Percentiles rank a stretch among this genome's conserved stretches.
Conservation (phyloP, 257 asterid genomes). For the Solanum chaucha region DNA sequence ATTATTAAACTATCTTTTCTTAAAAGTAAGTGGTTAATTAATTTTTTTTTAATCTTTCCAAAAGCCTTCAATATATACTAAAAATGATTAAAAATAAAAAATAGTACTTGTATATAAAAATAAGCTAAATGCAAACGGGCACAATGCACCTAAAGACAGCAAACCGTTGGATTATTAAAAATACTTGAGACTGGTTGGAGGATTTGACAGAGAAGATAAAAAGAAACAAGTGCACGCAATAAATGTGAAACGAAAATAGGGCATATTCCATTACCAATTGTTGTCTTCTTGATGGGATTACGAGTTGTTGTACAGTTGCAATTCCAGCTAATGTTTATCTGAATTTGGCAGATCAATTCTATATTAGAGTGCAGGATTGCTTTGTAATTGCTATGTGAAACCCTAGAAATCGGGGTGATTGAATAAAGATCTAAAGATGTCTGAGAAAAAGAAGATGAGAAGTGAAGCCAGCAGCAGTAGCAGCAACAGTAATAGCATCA, state of each 20-base stretch:
- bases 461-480: conserved; percentile 85
- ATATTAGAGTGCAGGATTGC: not conserved
- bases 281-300: not conserved
- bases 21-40: too few species aligned
- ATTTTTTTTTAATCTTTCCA: too few species aligned
- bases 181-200: not conserved
- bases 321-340: not conserved
- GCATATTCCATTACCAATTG: not conserved
- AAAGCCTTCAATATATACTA: too few species aligned
- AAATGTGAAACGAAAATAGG: not conserved
- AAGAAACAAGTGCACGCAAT: not conserved
- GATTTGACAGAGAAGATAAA: not conserved
- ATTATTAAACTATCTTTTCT: too few species aligned
- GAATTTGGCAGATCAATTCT: not conserved
- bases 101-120: too few species aligned
- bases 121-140: too few species aligned
- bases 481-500: conserved; percentile 9
- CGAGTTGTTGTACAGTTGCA: not conserved
- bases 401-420: not conserved
- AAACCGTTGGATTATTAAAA: too few species aligned
- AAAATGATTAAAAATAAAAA: too few species aligned
- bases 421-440: conserved; percentile 27
- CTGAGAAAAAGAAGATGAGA: conserved; percentile 62
- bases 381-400: not conserved
- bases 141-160: too few species aligned